Evolutionary conservation across 2,329 filamentous ascomycete species (phyloP).

Genomic region (Colletotrichum coccodes): DNA sequence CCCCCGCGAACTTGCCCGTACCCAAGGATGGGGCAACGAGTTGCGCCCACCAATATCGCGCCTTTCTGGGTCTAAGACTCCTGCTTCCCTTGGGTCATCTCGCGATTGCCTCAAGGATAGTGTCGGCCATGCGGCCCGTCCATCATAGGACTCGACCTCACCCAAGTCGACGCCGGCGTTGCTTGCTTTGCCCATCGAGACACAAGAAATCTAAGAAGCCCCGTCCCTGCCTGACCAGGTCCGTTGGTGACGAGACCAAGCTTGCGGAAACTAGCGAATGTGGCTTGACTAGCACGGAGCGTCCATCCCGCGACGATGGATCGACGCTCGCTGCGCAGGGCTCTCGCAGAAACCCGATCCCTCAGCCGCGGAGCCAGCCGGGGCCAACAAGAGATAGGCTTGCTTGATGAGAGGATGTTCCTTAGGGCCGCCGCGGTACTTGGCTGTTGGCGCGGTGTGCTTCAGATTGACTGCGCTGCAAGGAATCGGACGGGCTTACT

Average conservation of each 20-base stretch:
- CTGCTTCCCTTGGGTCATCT: slow-evolving; percentile 32
- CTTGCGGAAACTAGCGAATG: slow-evolving; percentile 27
- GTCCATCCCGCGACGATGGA: slow-evolving; percentile 4
- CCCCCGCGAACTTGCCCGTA: not conserved
- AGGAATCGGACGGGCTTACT: slow-evolving; percentile 21
- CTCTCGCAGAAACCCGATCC: slow-evolving; percentile 15
- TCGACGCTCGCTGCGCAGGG: not conserved
- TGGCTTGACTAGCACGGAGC: slow-evolving; percentile 29
- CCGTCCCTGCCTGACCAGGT: slow-evolving; percentile 24
- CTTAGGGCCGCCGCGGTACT: not conserved
- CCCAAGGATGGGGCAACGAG: slow-evolving; percentile 22
- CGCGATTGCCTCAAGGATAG: slow-evolving; percentile 30
- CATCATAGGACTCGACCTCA: not conserved
- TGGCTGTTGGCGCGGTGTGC: slow-evolving; percentile 1
- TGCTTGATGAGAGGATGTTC: slow-evolving; percentile 2
- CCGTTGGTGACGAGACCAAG: slow-evolving; percentile 5
- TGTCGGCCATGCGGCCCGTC: slow-evolving; percentile 5
- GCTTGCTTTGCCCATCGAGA: slow-evolving; percentile 16
- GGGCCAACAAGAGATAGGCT: not conserved
- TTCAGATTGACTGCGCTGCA: slow-evolving; percentile 28
- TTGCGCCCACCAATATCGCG: slow-evolving; percentile 5
- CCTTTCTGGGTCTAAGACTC: slow-evolving; percentile 23
- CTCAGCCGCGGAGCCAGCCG: not conserved
- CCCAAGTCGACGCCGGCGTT: not conserved
- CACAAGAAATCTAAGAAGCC: slow-evolving; percentile 10